Percentiles rank a stretch among this genome's conserved stretches.
phyloP scores from a whole-genome alignment of 768 basidiomycete genomes.

The Paxillus involutus region DNA sequence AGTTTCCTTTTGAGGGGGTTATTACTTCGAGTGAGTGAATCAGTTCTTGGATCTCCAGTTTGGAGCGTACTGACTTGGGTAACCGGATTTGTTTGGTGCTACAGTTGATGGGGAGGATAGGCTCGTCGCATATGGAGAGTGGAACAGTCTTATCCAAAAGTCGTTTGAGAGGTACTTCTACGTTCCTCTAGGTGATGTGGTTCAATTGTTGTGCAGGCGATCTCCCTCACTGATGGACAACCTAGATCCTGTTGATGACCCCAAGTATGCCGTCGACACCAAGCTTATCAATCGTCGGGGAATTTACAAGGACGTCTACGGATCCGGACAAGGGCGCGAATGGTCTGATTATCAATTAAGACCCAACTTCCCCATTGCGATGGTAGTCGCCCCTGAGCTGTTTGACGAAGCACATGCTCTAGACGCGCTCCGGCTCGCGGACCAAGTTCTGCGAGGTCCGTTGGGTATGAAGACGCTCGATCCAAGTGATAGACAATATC shows the following conservation, averaged over 20 bases:
- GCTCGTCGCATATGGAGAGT: constrained; percentile 85
- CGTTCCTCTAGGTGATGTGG: constrained; percentile 66
- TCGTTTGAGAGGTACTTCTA: constrained; percentile 93
- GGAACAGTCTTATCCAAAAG: constrained; percentile 78
- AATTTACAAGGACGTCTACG: constrained; percentile 98
- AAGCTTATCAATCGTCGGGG: constrained; percentile 83
- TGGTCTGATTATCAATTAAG: constrained; percentile 98
- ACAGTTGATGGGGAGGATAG: constrained; percentile 69
- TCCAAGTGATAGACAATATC: constrained; percentile 83
- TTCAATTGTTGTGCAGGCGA: not conserved
- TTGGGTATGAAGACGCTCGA: constrained; percentile 98
- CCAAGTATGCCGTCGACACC: constrained; percentile 66
- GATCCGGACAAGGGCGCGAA: constrained; percentile 82
- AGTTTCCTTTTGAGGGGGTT: constrained; percentile 92
- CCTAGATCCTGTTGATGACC: constrained; percentile 71
- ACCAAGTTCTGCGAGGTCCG: constrained; percentile 78
- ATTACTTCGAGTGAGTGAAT: constrained; percentile 65
- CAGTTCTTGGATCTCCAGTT: not conserved
- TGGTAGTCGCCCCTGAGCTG: constrained; percentile 95
- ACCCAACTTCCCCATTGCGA: constrained; percentile 92
- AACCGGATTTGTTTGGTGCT: constrained; percentile 1
- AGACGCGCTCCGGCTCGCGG: constrained; percentile 75
- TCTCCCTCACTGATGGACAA: not conserved
- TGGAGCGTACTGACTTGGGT: not conserved
- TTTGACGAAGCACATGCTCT: constrained; percentile 83